phyloP scores from a whole-genome alignment of 2,329 filamentous ascomycete genomes.

The Fusarium sp. region DNA sequence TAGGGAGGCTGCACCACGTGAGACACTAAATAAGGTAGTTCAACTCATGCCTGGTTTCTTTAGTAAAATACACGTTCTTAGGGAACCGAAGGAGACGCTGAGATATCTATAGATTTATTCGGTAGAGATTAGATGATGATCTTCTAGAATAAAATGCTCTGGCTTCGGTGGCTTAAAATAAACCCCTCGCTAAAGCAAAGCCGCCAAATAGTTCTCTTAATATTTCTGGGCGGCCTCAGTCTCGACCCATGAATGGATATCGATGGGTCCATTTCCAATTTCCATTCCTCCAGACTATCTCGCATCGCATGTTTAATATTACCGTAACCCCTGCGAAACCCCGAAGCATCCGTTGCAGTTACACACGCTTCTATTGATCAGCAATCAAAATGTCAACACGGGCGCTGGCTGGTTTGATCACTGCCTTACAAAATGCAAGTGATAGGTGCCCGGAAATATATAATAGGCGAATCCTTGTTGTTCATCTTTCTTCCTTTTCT shows the following conservation, averaged over 20 bases:
- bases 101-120: not conserved
- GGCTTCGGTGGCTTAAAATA: not conserved
- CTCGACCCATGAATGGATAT: slow-evolving; percentile 14
- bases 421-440: not conserved
- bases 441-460: not conserved
- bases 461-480: not conserved
- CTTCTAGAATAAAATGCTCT: not conserved
- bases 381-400: slow-evolving; percentile 5
- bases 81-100: not conserved
- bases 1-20: slow-evolving; percentile 16
- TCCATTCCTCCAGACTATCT: not conserved
- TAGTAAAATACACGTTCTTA: too few species aligned
- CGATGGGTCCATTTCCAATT: slow-evolving; percentile 15
- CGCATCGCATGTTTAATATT: slow-evolving; percentile 11
- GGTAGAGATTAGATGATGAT: not conserved
- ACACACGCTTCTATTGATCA: not conserved
- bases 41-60: not conserved
- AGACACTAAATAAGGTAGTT: slow-evolving; percentile 7
- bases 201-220: not conserved
- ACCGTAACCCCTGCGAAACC: not conserved
- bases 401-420: not conserved
- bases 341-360: slow-evolving; percentile 9
- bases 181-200: not conserved
- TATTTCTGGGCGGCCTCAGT: slow-evolving; percentile 1
- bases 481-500: not conserved